A percentile compares a stretch with the other conserved stretches of the same genome.
These are phyloP conservation scores for Peronospora tabacina DNA, from an alignment of 352 stramenopile genomes.

Conservation along the genomic window DNA sequence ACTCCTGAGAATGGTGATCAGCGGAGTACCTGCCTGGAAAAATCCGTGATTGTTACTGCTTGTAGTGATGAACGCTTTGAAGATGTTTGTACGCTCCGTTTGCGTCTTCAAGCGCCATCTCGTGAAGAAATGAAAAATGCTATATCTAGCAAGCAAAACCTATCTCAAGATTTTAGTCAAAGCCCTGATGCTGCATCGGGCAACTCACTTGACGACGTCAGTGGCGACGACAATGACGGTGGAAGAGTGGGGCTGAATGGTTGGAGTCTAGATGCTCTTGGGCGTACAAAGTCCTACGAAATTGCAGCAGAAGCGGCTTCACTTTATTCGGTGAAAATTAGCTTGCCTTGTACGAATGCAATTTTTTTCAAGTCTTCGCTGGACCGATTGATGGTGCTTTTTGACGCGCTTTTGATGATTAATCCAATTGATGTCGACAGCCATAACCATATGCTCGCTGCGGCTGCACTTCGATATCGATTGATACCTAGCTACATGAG, in stretches of 20 bases:
- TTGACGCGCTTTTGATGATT: conserved; percentile 81
- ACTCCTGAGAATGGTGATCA: conserved; percentile 54
- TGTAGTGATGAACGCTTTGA: conserved; percentile 27
- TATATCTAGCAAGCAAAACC: conserved; percentile 48
- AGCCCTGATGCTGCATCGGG: conserved; percentile 31
- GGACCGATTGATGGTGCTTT: conserved; percentile 76
- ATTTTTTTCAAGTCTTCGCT: conserved; percentile 59
- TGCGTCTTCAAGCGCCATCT: conserved; percentile 44
- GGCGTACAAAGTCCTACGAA: conserved; percentile 56
- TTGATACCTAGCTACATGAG: conserved; percentile 74
- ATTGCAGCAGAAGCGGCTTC: conserved; percentile 40
- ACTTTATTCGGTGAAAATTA: conserved; percentile 53
- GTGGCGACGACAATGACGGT: conserved; percentile 74
- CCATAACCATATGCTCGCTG: conserved; percentile 65
- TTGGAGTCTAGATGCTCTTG: conserved; percentile 63
- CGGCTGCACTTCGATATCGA: conserved; percentile 39
- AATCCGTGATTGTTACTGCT: conserved; percentile 39
- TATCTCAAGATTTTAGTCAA: conserved; percentile 67
- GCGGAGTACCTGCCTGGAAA: conserved; percentile 31
- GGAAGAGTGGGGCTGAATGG: conserved; percentile 73
- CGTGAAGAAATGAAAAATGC: conserved; percentile 41
- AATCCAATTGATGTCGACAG: conserved; percentile 81
- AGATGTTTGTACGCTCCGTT: conserved; percentile 37
- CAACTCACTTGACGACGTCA: conserved; percentile 33
- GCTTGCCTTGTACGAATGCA: conserved; percentile 44